Evolutionary conservation across 2,329 filamentous ascomycete genomes (phyloP).

Genomic region (Penicillium aurantiogriseum): DNA sequence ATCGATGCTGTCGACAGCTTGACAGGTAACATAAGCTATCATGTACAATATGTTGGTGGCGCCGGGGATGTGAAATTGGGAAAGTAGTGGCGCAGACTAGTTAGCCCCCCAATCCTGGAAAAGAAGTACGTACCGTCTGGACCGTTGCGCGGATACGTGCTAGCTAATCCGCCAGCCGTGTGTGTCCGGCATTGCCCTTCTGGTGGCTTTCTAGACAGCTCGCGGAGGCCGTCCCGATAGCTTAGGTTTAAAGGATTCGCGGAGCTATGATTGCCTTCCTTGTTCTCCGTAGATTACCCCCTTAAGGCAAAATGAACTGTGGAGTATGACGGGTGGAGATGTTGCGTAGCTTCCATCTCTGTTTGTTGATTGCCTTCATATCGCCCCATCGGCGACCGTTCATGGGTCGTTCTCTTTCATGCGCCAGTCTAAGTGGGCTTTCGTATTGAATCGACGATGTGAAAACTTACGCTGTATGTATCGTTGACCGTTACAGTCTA

Average conservation of each 20-base stretch:
- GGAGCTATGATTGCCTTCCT: background rate
- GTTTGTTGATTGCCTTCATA: slow-evolving; percentile 2
- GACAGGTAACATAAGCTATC: slow-evolving; percentile 7
- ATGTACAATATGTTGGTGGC: slow-evolving; percentile 8
- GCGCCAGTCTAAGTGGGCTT: slow-evolving; percentile 1
- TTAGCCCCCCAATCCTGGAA: slow-evolving; percentile 1
- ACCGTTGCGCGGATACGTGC: slow-evolving; percentile 19
- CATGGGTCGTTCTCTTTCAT: background rate
- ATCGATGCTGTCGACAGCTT: background rate
- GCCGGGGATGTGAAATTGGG: slow-evolving; percentile 11
- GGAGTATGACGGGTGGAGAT: slow-evolving; percentile 8
- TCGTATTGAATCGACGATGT: background rate
- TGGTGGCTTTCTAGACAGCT: slow-evolving; percentile 6
- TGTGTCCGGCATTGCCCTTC: background rate
- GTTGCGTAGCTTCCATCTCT: slow-evolving; percentile 3
- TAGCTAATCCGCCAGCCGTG: slow-evolving; percentile 3
- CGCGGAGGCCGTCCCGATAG: slow-evolving; percentile 13
- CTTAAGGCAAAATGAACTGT: slow-evolving; percentile 6
- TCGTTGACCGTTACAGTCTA: background rate
- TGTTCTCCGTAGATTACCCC: background rate
- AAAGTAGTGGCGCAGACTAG: slow-evolving; percentile 9
- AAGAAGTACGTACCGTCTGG: slow-evolving; percentile 11
- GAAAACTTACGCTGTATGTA: background rate
- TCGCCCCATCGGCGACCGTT: slow-evolving; percentile 3
- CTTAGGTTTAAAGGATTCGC: slow-evolving; percentile 1